phyloP scores from a whole-genome alignment of 495 filamentous ascomycete genomes.

The Penicillium subrubescens region DNA sequence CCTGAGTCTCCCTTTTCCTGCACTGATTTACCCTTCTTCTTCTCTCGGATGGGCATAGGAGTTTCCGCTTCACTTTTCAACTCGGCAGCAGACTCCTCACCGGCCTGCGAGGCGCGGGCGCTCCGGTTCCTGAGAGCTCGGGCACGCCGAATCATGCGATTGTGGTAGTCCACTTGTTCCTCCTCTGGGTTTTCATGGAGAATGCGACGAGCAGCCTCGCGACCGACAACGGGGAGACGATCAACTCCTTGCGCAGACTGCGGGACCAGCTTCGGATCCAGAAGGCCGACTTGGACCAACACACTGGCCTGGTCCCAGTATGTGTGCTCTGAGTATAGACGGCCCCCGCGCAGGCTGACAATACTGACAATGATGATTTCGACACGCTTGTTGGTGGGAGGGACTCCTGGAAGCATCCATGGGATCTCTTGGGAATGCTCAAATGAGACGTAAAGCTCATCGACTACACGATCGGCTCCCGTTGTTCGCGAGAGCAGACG shows the following conservation, averaged over 20 bases:
- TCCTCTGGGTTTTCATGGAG: conserved; percentile 56
- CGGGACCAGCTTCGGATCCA: conserved; percentile 64
- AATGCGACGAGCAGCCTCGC: conserved; percentile 67
- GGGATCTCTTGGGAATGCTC: conserved; percentile 72
- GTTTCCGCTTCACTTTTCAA: conserved; percentile 27
- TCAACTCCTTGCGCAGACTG: conserved; percentile 51
- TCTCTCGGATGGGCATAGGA: conserved; percentile 14
- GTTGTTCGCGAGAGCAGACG: conserved; percentile 72
- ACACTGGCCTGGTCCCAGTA: conserved; percentile 89
- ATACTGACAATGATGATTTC: conserved; percentile 75
- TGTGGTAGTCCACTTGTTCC: conserved; percentile 45
- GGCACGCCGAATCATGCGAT: conserved; percentile 40
- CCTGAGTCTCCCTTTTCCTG: conserved; percentile 14
- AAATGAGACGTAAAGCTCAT: conserved; percentile 62
- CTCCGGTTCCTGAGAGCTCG: conserved; percentile 20
- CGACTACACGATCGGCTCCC: conserved; percentile 61
- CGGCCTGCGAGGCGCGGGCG: conserved; percentile 14
- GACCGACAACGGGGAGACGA: conserved; percentile 70
- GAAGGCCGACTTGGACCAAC: conserved; percentile 72
- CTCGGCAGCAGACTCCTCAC: conserved; percentile 32
- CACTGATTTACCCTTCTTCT: conserved; percentile 28
- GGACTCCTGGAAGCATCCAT: conserved; percentile 81
- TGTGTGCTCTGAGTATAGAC: conserved; percentile 79
- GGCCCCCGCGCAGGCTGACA: conserved; percentile 71
- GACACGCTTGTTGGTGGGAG: conserved; percentile 66